Conservation (phyloP, 2,329 filamentous ascomycete genomes). For the Elsinoe australis region DNA sequence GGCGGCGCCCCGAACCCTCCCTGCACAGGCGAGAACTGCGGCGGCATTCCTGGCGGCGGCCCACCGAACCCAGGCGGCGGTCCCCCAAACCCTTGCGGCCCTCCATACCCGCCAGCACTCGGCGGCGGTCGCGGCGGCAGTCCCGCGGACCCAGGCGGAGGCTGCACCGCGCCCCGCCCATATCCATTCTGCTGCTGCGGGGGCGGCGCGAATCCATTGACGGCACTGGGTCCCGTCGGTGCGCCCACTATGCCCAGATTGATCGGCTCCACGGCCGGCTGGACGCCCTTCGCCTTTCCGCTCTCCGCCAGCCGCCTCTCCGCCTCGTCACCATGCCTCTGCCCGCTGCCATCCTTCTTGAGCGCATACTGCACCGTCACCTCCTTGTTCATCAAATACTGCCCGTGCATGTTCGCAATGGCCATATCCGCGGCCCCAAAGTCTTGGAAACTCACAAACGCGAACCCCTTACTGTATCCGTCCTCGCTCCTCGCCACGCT, state of each 20-base stretch:
- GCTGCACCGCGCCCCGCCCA: constrained; percentile 42
- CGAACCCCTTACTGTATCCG: constrained; percentile 87
- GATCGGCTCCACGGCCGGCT: constrained; percentile 68
- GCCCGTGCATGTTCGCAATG: constrained; percentile 85
- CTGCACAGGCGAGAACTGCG: constrained; percentile 36
- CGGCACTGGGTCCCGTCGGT: constrained; percentile 38
- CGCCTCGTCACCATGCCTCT: constrained; percentile 88
- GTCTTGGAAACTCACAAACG: constrained; percentile 85
- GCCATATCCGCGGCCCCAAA: constrained; percentile 93
- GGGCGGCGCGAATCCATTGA: constrained; percentile 29
- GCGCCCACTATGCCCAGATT: constrained; percentile 53
- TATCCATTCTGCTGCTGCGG: constrained; percentile 33
- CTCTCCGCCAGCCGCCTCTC: constrained; percentile 86
- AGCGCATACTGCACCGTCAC: constrained; percentile 96
- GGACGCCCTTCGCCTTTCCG: constrained; percentile 88
- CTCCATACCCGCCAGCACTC: constrained; percentile 59
- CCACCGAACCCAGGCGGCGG: constrained; percentile 29
- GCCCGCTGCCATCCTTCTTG: constrained; percentile 98
- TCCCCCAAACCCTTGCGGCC: constrained; percentile 47
- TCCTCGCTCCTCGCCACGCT: constrained; percentile 74
- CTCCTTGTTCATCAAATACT: constrained; percentile 95
- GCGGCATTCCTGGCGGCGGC: constrained; percentile 33
- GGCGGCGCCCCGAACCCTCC: constrained; percentile 29
- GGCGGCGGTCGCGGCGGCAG: constrained; percentile 64
- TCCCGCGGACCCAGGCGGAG: constrained; percentile 52